Conservation (phyloP, 345 rosid species). For the Heritiera littoralis region DNA sequence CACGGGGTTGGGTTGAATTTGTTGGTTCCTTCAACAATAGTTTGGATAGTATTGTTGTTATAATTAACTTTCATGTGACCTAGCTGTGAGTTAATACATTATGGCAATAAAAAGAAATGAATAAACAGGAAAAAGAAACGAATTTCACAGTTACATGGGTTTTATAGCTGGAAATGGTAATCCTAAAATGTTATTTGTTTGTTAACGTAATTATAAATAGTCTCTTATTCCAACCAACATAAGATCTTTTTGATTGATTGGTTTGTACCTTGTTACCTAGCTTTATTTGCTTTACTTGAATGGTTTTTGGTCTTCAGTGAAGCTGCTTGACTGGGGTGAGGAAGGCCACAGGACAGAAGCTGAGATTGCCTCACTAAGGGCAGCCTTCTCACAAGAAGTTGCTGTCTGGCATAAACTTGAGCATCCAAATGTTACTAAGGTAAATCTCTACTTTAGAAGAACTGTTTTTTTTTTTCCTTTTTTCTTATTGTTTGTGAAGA, state of each 20-base stretch:
- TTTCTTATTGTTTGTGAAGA: background rate
- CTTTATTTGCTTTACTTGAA: background rate
- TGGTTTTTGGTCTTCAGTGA: conserved; percentile 49
- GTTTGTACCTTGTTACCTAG: conserved; percentile 13
- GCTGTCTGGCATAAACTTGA: conserved; percentile 98
- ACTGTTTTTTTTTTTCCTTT: background rate
- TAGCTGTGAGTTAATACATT: conserved; percentile 38
- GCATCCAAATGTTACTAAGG: conserved; percentile 99
- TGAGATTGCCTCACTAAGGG: conserved; percentile 73
- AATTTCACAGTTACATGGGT: background rate
- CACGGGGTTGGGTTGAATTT: conserved; percentile 52
- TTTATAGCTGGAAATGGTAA: conserved; percentile 19
- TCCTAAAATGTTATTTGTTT: background rate
- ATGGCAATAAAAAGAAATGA: conserved; percentile 13
- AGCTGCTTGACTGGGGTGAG: conserved; percentile 99
- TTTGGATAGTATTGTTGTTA: conserved; percentile 40
- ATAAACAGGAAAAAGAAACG: background rate
- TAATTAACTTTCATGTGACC: conserved; percentile 60
- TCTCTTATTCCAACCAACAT: background rate
- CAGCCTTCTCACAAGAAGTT: conserved; percentile 93
- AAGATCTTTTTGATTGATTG: conserved; percentile 9
- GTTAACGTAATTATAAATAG: background rate
- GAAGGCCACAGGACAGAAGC: conserved; percentile 96
- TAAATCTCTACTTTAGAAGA: conserved; percentile 26
- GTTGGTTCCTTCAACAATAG: conserved; percentile 35